Conservation (phyloP, 2,329 filamentous ascomycete species). For the Fusarium brevicatenulatum region DNA sequence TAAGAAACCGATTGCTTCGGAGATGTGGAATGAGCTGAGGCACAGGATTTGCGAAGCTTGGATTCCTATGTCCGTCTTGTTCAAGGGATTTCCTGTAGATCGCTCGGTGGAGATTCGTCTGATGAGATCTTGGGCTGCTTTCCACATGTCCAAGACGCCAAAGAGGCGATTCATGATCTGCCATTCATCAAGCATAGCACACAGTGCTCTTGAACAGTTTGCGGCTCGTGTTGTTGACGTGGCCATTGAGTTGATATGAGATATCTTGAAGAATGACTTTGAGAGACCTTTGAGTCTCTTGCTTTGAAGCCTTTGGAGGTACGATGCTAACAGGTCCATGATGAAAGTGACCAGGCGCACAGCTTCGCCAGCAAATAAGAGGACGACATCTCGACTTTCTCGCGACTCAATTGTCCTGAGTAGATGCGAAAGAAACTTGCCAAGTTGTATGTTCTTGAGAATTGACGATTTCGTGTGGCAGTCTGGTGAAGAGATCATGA, state of each 20-base stretch:
- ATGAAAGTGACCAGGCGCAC: background rate
- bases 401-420: background rate
- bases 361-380: background rate
- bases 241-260: background rate
- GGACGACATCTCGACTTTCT: background rate
- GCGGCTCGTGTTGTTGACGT: background rate
- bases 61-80: background rate
- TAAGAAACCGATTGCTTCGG: background rate
- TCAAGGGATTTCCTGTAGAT: accelerated
- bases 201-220: background rate
- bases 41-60: background rate
- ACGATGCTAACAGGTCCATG: background rate
- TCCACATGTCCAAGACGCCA: slow-evolving; percentile 1
- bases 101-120: background rate
- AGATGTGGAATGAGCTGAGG: slow-evolving; percentile 7
- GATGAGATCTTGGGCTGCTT: background rate
- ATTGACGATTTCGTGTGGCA: background rate
- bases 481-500: background rate
- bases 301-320: background rate
- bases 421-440: background rate
- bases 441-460: background rate
- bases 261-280: background rate
- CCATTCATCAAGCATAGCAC: background rate
- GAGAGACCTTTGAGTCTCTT: background rate
- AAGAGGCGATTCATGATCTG: slow-evolving; percentile 13